A percentile compares a stretch with the other conserved stretches of the same genome.
These are phyloP conservation scores for Cicer yamashitae DNA, from an alignment of 306 rosid genomes.

Conservation along the genomic window DNA sequence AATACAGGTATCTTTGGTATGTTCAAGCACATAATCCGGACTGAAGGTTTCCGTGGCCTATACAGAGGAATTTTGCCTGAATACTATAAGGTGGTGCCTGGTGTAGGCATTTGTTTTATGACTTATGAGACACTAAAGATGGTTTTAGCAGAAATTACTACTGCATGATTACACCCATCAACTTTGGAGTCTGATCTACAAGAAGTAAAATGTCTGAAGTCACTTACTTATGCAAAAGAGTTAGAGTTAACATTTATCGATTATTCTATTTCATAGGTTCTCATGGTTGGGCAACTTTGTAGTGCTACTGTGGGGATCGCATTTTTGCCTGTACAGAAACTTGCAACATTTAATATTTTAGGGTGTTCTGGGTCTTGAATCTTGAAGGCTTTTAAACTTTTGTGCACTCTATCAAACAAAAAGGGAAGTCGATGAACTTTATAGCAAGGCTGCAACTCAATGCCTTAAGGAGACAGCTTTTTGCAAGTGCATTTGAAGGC, in stretches of 20 bases:
- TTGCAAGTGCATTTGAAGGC: conserved; percentile 14
- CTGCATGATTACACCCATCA: conserved; percentile 44
- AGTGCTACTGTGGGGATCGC: conserved; percentile 50
- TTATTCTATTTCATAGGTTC: conserved; percentile 50
- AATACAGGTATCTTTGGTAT: conserved; percentile 73
- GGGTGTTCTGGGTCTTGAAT: conserved; percentile 22
- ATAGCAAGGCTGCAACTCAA: conserved; percentile 37
- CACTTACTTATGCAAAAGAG: conserved; percentile 37
- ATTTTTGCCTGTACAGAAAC: conserved; percentile 62
- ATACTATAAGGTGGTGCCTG: conserved; percentile 97
- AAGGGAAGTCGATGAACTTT: neutral
- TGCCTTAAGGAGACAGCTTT: conserved; percentile 24
- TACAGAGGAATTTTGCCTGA: conserved; percentile 96
- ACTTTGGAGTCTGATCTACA: conserved; percentile 26
- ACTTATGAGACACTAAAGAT: conserved; percentile 87
- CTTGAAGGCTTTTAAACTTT: conserved; percentile 8
- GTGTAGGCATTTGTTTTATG: conserved; percentile 98
- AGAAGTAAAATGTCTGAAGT: conserved; percentile 24
- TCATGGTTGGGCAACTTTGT: conserved; percentile 54
- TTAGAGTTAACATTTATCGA: conserved; percentile 39
- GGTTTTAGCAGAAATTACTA: conserved; percentile 64
- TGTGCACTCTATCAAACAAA: neutral
- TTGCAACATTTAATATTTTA: conserved; percentile 33
- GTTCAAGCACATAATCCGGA: conserved; percentile 72
- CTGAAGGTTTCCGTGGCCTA: conserved; percentile 88